These are phyloP conservation scores for Aegle marmelos DNA, from an alignment of 345 rosid species.

Conservation along the genomic window DNA sequence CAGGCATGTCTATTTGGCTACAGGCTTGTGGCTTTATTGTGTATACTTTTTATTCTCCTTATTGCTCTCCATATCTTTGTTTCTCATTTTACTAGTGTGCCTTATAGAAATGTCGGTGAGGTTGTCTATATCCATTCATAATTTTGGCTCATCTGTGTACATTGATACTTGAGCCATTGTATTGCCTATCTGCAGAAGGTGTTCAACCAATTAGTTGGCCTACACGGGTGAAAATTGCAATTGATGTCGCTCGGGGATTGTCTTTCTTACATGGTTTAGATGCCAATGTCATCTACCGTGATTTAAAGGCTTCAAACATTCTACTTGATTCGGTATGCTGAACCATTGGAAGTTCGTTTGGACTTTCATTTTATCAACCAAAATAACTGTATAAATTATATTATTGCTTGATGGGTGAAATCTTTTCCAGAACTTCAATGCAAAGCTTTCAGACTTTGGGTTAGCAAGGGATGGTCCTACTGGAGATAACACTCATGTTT, in stretches of 20 bases:
- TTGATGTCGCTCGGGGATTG: constrained; percentile 54
- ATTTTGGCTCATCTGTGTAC: not conserved
- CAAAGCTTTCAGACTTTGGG: constrained; percentile 94
- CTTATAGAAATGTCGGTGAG: not conserved
- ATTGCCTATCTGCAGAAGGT: constrained; percentile 36
- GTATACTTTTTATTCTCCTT: not conserved
- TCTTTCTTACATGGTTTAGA: constrained; percentile 58
- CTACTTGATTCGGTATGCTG: constrained; percentile 60
- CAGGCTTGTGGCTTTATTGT: not conserved
- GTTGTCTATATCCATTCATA: not conserved
- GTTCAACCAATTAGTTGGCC: constrained; percentile 59
- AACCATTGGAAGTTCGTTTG: constrained; percentile 3
- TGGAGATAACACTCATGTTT: constrained; percentile 84
- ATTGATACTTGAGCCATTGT: not conserved
- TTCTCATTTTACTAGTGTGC: not conserved
- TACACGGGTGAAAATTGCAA: constrained; percentile 48
- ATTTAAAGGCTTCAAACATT: constrained; percentile 66
- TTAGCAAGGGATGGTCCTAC: constrained; percentile 93
- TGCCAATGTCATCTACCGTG: constrained; percentile 66
- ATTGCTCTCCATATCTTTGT: not conserved
- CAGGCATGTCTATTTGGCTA: not conserved
- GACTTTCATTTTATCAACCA: not conserved
- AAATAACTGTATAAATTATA: not conserved
- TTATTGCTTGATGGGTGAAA: constrained; percentile 7
- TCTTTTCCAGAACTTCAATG: constrained; percentile 55